These are phyloP conservation scores for Penicillium sp. DNA, from an alignment of 2,329 filamentous ascomycete genomes.

Conservation along the genomic window DNA sequence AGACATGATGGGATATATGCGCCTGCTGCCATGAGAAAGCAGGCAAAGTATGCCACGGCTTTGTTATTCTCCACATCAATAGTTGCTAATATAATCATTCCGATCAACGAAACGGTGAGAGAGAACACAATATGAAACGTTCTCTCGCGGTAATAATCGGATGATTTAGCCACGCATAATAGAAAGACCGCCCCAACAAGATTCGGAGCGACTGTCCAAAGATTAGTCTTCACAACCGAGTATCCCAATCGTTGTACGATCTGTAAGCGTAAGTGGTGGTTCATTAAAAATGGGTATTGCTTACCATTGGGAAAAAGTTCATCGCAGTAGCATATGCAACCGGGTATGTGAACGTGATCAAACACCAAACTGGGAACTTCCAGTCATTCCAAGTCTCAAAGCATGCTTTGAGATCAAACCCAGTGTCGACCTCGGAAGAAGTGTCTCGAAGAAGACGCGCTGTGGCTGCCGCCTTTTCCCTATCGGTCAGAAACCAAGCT, in stretches of 20 bases:
- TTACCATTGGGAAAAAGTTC: slow-evolving; percentile 51
- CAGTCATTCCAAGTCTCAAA: slow-evolving; percentile 47
- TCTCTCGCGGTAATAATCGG: slow-evolving; percentile 49
- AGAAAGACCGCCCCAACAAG: slow-evolving; percentile 51
- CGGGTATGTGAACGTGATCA: slow-evolving; percentile 52
- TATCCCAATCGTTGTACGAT: slow-evolving; percentile 51
- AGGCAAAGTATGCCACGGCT: slow-evolving; percentile 53
- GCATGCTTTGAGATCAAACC: slow-evolving; percentile 44
- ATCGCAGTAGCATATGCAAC: slow-evolving; percentile 50
- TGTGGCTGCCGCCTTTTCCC: slow-evolving; percentile 44
- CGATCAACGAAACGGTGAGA: slow-evolving; percentile 44
- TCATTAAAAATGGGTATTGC: background rate
- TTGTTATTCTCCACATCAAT: slow-evolving; percentile 47
- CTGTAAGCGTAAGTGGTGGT: slow-evolving; percentile 7
- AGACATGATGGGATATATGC: slow-evolving; percentile 52
- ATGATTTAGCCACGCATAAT: slow-evolving; percentile 47
- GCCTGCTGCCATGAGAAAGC: slow-evolving; percentile 48
- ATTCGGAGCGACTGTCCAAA: slow-evolving; percentile 54
- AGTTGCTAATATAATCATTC: slow-evolving; percentile 48
- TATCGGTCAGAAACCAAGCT: slow-evolving; percentile 43
- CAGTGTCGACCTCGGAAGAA: slow-evolving; percentile 39
- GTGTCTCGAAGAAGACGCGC: slow-evolving; percentile 50
- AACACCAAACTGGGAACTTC: slow-evolving; percentile 48
- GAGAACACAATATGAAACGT: slow-evolving; percentile 49
- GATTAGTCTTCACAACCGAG: slow-evolving; percentile 49